Evolutionary conservation across 2,329 filamentous ascomycete genomes (phyloP).

Genomic region (Fusarium lateritium): DNA sequence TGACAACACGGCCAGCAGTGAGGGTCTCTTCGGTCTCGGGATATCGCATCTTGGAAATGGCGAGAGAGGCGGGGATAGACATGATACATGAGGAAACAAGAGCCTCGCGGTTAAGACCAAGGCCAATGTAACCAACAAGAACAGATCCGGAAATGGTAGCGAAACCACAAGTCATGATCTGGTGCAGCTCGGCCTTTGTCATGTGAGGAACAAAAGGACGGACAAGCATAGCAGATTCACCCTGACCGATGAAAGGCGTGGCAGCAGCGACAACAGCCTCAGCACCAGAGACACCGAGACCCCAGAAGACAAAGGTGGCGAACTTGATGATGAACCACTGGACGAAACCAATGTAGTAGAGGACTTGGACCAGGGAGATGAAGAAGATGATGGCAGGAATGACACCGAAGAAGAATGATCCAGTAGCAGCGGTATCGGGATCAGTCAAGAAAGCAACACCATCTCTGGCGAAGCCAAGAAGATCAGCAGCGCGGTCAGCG

Average conservation of each 20-base stretch:
- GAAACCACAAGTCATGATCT: conserved; percentile 93
- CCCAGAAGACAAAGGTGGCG: conserved; percentile 92
- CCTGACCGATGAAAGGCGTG: conserved; percentile 94
- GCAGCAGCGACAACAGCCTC: conserved; percentile 95
- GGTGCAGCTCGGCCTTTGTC: conserved; percentile 89
- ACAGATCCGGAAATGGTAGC: conserved; percentile 93
- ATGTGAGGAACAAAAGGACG: conserved; percentile 88
- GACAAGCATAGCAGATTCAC: conserved; percentile 94
- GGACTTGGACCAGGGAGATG: conserved; percentile 88
- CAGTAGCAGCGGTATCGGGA: conserved; percentile 60
- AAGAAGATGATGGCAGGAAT: conserved; percentile 98
- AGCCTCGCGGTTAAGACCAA: conserved; percentile 87
- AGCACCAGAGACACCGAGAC: conserved; percentile 86
- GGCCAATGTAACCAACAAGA: conserved; percentile 85
- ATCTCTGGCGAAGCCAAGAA: conserved; percentile 82
- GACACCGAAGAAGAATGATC: conserved; percentile 83
- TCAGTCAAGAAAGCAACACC: conserved; percentile 79
- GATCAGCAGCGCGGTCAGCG: conserved; percentile 78
- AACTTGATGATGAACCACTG: conserved; percentile 94
- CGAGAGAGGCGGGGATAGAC: conserved; percentile 92
- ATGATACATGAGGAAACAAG: conserved; percentile 94
- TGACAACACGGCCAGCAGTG: conserved; percentile 84
- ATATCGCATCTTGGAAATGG: conserved; percentile 90
- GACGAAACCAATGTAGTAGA: conserved; percentile 84
- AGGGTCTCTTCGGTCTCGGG: conserved; percentile 90